These are phyloP conservation scores for Carpinus fangiana DNA, from an alignment of 306 rosid genomes.

Conservation along the genomic window DNA sequence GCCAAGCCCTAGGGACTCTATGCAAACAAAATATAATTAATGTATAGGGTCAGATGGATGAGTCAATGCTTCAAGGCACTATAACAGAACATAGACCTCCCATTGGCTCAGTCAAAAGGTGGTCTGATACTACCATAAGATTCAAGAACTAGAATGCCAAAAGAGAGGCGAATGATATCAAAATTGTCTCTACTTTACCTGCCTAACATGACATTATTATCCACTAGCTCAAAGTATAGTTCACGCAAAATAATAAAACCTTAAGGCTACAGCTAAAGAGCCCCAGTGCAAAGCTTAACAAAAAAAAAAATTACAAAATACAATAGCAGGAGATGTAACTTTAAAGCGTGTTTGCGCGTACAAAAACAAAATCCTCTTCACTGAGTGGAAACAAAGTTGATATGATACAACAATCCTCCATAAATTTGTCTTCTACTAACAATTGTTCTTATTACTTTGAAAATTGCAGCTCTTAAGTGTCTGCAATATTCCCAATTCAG, in stretches of 20 bases:
- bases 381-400: not conserved
- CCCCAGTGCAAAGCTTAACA: not conserved
- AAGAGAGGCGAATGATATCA: not conserved
- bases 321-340: not conserved
- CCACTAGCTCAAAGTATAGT: not conserved
- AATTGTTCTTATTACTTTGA: not conserved
- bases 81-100: not conserved
- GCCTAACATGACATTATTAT: not conserved
- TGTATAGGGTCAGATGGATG: constrained; percentile 13
- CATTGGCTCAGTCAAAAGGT: not conserved
- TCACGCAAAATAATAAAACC: not conserved
- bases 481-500: not conserved
- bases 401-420: not conserved
- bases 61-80: constrained; percentile 6
- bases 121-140: not conserved
- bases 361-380: not conserved
- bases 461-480: not conserved
- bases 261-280: not conserved
- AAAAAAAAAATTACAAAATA: not conserved
- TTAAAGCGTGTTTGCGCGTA: no score
- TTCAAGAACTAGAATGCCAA: not conserved
- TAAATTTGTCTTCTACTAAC: not conserved
- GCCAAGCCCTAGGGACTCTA: not conserved
- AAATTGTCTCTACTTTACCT: not conserved
- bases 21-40: constrained; percentile 22